A percentile compares a stretch with the other conserved stretches of the same genome.
Conservation (phyloP, 257 asterid genomes). For the Solanum rostratum region DNA sequence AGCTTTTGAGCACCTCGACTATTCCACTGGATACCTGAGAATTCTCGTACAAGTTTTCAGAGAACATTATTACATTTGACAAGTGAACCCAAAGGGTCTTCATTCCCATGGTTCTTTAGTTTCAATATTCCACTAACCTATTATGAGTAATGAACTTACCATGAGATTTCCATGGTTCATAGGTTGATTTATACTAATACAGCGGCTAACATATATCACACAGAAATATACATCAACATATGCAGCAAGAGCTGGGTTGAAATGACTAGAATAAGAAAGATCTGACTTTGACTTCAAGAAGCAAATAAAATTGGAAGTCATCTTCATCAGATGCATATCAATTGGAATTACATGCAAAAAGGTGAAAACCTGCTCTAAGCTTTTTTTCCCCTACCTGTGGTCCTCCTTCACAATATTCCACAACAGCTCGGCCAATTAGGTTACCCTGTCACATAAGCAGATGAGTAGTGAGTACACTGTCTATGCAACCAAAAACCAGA, state of each 20-base stretch:
- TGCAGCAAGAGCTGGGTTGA: not conserved
- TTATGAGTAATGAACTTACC: not conserved
- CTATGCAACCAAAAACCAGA: not conserved
- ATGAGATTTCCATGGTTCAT: not conserved
- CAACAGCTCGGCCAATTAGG: conserved; percentile 84
- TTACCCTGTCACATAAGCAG: conserved; percentile 57
- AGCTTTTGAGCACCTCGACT: not conserved
- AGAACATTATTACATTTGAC: not conserved
- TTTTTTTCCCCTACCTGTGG: conserved; percentile 59
- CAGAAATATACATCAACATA: not conserved
- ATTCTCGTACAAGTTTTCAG: not conserved
- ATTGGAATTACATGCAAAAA: not conserved
- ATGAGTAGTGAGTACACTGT: not conserved
- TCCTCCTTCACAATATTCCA: conserved; percentile 81
- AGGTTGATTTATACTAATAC: not conserved
- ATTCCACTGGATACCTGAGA: not conserved
- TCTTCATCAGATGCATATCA: not conserved
- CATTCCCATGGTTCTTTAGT: not conserved
- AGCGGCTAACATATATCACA: not conserved
- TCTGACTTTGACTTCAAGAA: not conserved
- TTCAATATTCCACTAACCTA: not conserved
- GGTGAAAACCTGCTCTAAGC: not conserved
- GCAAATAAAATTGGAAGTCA: not conserved
- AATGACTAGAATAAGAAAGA: not conserved
- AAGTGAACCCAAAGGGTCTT: not conserved